Evolutionary conservation across 1,284 basidiomycete genomes (phyloP).

Genomic region (Sphagnurus paluster): DNA sequence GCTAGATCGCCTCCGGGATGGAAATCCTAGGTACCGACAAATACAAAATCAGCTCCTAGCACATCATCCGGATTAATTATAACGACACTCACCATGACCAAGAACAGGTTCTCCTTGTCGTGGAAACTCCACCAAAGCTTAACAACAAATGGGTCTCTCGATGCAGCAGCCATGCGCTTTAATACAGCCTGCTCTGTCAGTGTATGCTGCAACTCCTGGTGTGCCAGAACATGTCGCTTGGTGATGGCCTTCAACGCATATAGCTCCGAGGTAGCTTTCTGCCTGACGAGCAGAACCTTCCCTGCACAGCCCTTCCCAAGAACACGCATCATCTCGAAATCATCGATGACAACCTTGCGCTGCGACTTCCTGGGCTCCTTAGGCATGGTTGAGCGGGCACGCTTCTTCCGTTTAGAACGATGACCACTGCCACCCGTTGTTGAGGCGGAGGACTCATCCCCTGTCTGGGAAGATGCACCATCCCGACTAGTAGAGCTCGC

Average conservation of each 20-base stretch:
- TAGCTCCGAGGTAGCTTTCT: slow-evolving; percentile 68
- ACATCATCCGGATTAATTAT: slow-evolving; percentile 14
- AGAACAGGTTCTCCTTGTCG: slow-evolving; percentile 91
- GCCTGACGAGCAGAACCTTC: slow-evolving; percentile 85
- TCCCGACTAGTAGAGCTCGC: slow-evolving; percentile 44
- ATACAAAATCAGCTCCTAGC: slow-evolving; percentile 22
- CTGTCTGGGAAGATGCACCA: slow-evolving; percentile 52
- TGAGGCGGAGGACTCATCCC: slow-evolving; percentile 58
- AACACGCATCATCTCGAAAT: slow-evolving; percentile 96
- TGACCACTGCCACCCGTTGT: slow-evolving; percentile 41
- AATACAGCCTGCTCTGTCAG: slow-evolving; percentile 93
- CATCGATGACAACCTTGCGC: slow-evolving; percentile 77
- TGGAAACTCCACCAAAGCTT: slow-evolving; percentile 96
- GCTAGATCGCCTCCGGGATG: slow-evolving; percentile 96
- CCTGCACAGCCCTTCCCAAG: slow-evolving; percentile 96
- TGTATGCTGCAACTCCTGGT: slow-evolving; percentile 94
- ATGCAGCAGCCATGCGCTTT: slow-evolving; percentile 83
- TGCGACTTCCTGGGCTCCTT: slow-evolving; percentile 52
- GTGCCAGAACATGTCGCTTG: slow-evolving; percentile 92
- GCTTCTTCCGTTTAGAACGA: slow-evolving; percentile 50
- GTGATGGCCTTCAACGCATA: slow-evolving; percentile 97
- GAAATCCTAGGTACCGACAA: slow-evolving; percentile 81
- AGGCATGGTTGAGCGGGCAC: slow-evolving; percentile 52
- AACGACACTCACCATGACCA: slow-evolving; percentile 69
- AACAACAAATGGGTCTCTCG: slow-evolving; percentile 89